phyloP scores from a whole-genome alignment of 495 filamentous ascomycete species.

The Durotheca rogersii region DNA sequence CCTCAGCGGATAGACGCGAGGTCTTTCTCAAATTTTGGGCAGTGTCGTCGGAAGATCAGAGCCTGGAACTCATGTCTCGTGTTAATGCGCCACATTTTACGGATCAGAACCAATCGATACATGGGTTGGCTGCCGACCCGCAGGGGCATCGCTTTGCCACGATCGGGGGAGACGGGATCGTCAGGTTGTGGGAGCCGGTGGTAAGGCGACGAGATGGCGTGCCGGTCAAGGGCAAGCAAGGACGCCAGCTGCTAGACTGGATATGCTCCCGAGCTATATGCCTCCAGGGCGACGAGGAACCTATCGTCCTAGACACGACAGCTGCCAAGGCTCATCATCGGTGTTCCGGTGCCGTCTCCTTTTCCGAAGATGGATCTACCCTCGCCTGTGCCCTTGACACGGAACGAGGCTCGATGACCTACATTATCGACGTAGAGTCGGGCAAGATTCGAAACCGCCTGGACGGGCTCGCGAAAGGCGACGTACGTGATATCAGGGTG shows the following conservation, averaged over 20 bases:
- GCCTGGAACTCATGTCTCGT: slow-evolving; percentile 74
- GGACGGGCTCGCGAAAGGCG: slow-evolving; percentile 54
- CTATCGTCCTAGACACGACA: slow-evolving; percentile 34
- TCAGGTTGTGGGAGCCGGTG: slow-evolving; percentile 77
- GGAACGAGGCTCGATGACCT: slow-evolving; percentile 46
- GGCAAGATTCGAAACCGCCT: slow-evolving; percentile 56
- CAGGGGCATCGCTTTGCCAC: slow-evolving; percentile 71
- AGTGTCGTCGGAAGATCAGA: slow-evolving; percentile 60
- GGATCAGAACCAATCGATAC: slow-evolving; percentile 54
- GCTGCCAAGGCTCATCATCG: slow-evolving; percentile 18
- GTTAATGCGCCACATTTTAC: slow-evolving; percentile 78
- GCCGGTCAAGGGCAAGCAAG: slow-evolving; percentile 53
- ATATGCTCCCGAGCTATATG: slow-evolving; percentile 62
- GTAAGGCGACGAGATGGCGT: slow-evolving; percentile 62
- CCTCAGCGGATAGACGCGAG: slow-evolving; percentile 60
- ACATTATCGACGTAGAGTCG: slow-evolving; percentile 60
- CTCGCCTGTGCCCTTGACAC: slow-evolving; percentile 61
- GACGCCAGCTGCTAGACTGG: slow-evolving; percentile 66
- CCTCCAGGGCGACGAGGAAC: slow-evolving; percentile 47
- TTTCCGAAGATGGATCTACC: slow-evolving; percentile 84
- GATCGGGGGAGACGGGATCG: slow-evolving; percentile 72
- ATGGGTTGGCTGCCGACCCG: slow-evolving; percentile 71
- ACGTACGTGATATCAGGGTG: slow-evolving; percentile 58
- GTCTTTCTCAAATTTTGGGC: slow-evolving; percentile 89
- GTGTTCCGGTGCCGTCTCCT: slow-evolving; percentile 61